Conservation (phyloP, 768 basidiomycete genomes). For the Psilocybe tampanensis region DNA sequence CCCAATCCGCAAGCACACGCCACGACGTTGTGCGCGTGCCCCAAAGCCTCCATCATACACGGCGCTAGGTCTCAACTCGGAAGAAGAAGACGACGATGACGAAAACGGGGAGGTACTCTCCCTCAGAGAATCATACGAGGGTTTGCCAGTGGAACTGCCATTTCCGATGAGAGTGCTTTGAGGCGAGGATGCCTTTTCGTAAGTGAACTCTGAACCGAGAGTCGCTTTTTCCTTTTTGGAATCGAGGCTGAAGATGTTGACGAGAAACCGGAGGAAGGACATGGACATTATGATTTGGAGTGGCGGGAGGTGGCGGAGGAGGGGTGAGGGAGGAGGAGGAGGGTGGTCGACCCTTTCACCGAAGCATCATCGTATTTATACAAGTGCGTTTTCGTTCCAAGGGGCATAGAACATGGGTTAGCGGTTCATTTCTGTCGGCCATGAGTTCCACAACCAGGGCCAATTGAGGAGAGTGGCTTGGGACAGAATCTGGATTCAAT, state of each 20-base stretch:
- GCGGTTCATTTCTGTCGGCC: too few relatives aligned
- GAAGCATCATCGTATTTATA: not conserved
- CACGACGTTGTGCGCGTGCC: constrained; percentile 23
- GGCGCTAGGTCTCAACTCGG: constrained; percentile 18
- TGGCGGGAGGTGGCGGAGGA: too few relatives aligned
- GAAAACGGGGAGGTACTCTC: not conserved
- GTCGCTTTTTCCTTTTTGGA: not conserved
- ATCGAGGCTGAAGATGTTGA: not conserved
- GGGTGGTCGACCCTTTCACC: not conserved
- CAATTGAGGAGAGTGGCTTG: too few relatives aligned
- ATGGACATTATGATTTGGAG: too few relatives aligned
- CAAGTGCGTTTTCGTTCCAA: too few relatives aligned
- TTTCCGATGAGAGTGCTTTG: not conserved
- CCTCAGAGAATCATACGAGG: not conserved
- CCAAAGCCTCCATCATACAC: constrained; percentile 44
- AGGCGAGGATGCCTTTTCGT: not conserved
- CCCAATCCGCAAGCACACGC: constrained; percentile 45
- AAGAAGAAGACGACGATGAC: not conserved
- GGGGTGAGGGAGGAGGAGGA: not conserved
- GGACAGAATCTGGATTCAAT: too few relatives aligned
- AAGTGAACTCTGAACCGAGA: not conserved
- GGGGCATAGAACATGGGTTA: too few relatives aligned
- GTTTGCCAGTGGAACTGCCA: not conserved
- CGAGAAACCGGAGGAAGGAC: not conserved
- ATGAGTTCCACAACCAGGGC: too few relatives aligned